Percentiles rank a stretch among this genome's conserved stretches.
Conservation (phyloP, 2,329 filamentous ascomycete genomes). For the Cytospora mali region DNA sequence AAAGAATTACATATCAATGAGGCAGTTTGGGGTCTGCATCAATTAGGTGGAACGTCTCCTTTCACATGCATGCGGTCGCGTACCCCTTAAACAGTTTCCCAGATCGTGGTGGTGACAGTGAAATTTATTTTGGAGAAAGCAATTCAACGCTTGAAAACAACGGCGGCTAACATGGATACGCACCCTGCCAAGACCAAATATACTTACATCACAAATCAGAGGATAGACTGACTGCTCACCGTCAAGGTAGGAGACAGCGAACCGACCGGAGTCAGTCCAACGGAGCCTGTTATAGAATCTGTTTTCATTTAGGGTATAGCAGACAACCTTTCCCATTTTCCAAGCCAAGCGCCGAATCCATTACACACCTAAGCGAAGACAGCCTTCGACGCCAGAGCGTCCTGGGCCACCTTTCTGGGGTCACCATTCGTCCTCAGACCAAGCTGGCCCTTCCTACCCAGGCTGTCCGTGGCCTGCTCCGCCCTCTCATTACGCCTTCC, state of each 20-base stretch:
- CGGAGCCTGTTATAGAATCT: neutral
- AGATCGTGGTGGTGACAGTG: neutral
- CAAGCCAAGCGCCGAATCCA: slow-evolving; percentile 23
- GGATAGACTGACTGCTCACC: neutral
- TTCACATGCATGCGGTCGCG: slow-evolving; percentile 21
- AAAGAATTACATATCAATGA: slow-evolving; percentile 6
- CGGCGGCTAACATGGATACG: neutral
- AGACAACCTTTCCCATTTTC: slow-evolving; percentile 19
- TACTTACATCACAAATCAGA: neutral
- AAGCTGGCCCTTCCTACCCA: slow-evolving; percentile 74
- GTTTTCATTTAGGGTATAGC: slow-evolving; percentile 26
- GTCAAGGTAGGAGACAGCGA: neutral
- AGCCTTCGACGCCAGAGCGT: slow-evolving; percentile 74
- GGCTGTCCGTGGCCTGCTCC: slow-evolving; percentile 72
- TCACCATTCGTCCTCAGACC: slow-evolving; percentile 72
- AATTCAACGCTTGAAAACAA: neutral
- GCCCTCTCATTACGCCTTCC: slow-evolving; percentile 75
- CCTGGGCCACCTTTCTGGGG: slow-evolving; percentile 57
- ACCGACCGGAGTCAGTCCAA: neutral
- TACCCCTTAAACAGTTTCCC: neutral
- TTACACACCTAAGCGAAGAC: slow-evolving; percentile 66
- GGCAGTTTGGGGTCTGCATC: slow-evolving; percentile 12
- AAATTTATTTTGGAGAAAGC: neutral
- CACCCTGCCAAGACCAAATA: neutral
- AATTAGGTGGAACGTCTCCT: slow-evolving; percentile 14